Conservation (phyloP, 805 yeast species). For the Ogataea haglerorum region DNA sequence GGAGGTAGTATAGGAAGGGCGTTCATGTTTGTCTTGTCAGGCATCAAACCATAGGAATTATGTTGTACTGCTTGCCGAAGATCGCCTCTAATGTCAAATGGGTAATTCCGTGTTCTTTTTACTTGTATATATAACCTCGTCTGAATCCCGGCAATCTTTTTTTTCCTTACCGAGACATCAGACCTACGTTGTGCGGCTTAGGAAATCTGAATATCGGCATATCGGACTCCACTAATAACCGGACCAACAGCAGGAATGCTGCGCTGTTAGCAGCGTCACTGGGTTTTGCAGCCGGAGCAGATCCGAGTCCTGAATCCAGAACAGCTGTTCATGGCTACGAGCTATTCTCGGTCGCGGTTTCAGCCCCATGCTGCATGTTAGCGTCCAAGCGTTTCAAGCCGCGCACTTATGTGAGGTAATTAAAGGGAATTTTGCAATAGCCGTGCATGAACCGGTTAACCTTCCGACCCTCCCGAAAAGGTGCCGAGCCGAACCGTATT, state of each 20-base stretch:
- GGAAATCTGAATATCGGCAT: not conserved
- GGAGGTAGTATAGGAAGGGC: conserved; percentile 18
- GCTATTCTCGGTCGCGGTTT: not conserved
- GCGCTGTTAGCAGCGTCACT: too few relatives aligned
- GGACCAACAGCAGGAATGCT: too few relatives aligned
- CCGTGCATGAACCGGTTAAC: not conserved
- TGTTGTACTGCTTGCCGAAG: not conserved
- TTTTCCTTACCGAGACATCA: not conserved
- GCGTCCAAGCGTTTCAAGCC: not conserved
- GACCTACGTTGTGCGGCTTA: not conserved
- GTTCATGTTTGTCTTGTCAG: not conserved
- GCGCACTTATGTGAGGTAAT: conserved; percentile 3
- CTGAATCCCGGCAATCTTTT: not conserved
- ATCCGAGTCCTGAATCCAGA: too few relatives aligned
- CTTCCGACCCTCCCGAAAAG: conserved; percentile 1
- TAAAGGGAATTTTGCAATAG: conserved; percentile 1
- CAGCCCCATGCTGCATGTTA: not conserved
- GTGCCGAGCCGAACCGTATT: conserved; percentile 1
- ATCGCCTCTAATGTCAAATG: not conserved
- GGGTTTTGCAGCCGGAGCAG: too few relatives aligned
- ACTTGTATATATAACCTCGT: not conserved
- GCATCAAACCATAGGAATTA: not conserved
- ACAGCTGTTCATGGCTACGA: too few relatives aligned
- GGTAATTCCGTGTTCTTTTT: not conserved
- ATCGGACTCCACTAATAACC: too few relatives aligned